These are phyloP conservation scores for Auricularia heimuer DNA, from an alignment of 768 basidiomycete genomes.

Conservation along the genomic window DNA sequence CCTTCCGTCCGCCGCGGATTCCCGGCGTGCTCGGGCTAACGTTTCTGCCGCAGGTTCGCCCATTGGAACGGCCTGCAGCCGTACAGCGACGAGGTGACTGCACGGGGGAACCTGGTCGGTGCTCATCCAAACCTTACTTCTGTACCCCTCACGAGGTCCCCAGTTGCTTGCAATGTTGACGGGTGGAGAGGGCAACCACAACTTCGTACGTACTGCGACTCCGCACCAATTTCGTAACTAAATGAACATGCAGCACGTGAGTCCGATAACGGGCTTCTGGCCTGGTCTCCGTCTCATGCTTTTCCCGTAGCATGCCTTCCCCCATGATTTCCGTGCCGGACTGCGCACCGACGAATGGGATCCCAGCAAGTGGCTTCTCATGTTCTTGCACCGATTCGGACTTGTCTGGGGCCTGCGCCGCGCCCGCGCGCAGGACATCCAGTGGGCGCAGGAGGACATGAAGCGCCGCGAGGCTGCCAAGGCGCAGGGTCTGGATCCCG, in stretches of 20 bases:
- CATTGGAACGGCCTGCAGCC: slow-evolving; percentile 78
- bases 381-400: slow-evolving; percentile 38
- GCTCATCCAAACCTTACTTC: background rate
- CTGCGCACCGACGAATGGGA: slow-evolving; percentile 59
- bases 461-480: slow-evolving; percentile 21
- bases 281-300: background rate
- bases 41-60: slow-evolving; percentile 38
- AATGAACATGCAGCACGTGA: slow-evolving; percentile 33
- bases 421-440: slow-evolving; percentile 39
- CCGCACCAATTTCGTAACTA: background rate
- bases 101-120: slow-evolving; percentile 59
- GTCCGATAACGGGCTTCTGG: slow-evolving; percentile 7
- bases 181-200: slow-evolving; percentile 71
- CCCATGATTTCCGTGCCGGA: slow-evolving; percentile 67
- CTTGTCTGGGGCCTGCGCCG: slow-evolving; percentile 39
- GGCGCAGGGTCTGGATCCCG: slow-evolving; percentile 9
- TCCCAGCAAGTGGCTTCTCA: slow-evolving; percentile 72
- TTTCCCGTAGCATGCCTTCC: slow-evolving; percentile 56
- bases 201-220: slow-evolving; percentile 40
- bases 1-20: background rate
- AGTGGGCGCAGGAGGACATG: slow-evolving; percentile 41
- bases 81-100: slow-evolving; percentile 73
- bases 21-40: background rate
- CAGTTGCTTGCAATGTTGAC: slow-evolving; percentile 62
- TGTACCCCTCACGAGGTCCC: background rate